Base-by-base conservation (phyloP, 441 rosid genomes). In the Croton setiger region DNA sequence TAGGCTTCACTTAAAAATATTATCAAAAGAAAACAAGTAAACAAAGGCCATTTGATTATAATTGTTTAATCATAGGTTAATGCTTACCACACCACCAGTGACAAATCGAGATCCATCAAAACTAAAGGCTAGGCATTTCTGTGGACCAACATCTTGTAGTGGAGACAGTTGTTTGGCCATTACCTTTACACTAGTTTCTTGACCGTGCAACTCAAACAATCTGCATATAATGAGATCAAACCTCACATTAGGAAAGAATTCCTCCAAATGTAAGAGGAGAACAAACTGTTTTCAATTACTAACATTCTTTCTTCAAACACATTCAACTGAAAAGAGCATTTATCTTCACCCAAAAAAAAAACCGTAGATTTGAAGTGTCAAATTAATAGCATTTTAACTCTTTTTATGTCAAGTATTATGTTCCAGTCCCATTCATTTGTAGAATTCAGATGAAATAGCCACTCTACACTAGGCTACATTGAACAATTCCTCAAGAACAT, bases 91-190 rank as follows among this genome's bases (percentile, higher is more conserved):
- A 67, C 97, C 97, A 44, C 99, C 99, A 60, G 85, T 51, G 49
- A 96, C 99, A 77, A 92, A 82, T 80, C 81, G 88, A 64, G 98
- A 90, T 70, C 98, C 96, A 81, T 94, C 99, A 53, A 88, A 84
- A 77, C 99, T 92, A 78, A 92, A 95, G 66, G 86, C 84, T 60
- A 92, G 71, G 79, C 97, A 95, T 73, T 89, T 90, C 67, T 90
- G 96, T 18, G 82, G 84, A 68, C 96, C 95, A 54, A 78, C 94
- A 77, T 82, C 84, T 74, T 77, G 67, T 15, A 92, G 89, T 72
- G 91, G 82, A 76, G 80, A 75, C 55, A 90, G 74, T 44, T 82
- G 85, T 79, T 88, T 88, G 33, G 75, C 75, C 82, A 82, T 67
- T 69, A 95, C 64, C 80, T 81, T 88, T 44, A 80, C 20, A 67